phyloP scores from a whole-genome alignment of 2,329 filamentous ascomycete species.

The Coniochaeta sp. region DNA sequence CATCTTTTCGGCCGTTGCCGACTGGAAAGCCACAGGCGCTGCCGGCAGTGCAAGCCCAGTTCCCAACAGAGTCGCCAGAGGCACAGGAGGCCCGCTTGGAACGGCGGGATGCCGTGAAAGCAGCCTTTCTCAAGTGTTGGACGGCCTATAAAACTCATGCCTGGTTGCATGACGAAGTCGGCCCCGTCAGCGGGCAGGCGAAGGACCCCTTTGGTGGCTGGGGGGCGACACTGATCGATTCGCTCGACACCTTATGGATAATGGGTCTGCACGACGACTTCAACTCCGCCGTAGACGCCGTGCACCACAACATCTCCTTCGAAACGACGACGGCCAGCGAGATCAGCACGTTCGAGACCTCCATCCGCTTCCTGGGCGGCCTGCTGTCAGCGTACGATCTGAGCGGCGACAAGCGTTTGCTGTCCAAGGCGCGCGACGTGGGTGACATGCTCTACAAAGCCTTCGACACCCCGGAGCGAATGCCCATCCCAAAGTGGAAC shows the following conservation, averaged over 20 bases:
- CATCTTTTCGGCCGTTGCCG: constrained; percentile 22
- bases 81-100: constrained; percentile 14
- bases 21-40: constrained; percentile 17
- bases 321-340: constrained; percentile 27
- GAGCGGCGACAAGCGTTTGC: constrained; percentile 18
- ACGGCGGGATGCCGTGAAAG: constrained; percentile 14
- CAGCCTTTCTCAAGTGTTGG: constrained; percentile 32
- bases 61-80: constrained; percentile 15
- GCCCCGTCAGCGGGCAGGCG: constrained; percentile 8
- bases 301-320: constrained; percentile 37
- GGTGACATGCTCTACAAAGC: constrained; percentile 38
- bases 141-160: constrained; percentile 33
- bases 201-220: constrained; percentile 12
- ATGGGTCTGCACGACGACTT: constrained; percentile 48
- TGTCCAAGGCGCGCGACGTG: constrained; percentile 35
- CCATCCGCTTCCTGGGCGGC: constrained; percentile 23
- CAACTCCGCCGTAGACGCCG: constrained; percentile 37
- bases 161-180: constrained; percentile 11
- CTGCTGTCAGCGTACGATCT: constrained; percentile 21
- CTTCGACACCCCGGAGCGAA: constrained; percentile 39
- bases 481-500: constrained; percentile 48
- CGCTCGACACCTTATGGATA: constrained; percentile 47
- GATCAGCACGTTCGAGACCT: constrained; percentile 28
- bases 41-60: constrained; percentile 25
- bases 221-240: constrained; percentile 13